These are phyloP conservation scores for Dryadomyces quercivorus DNA, from an alignment of 2,329 filamentous ascomycete genomes.

Conservation along the genomic window DNA sequence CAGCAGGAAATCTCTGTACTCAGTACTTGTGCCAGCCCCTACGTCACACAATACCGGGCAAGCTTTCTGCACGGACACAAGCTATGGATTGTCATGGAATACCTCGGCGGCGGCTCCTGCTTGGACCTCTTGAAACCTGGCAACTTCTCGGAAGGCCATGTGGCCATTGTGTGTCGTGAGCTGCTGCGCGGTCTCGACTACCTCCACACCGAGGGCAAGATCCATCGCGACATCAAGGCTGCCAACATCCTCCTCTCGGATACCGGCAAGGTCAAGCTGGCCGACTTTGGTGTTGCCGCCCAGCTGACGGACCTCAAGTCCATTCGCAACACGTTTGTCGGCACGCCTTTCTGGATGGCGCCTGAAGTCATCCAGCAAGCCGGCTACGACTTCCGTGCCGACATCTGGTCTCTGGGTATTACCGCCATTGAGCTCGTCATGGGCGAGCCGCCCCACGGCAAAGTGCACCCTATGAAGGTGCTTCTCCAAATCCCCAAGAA, in stretches of 20 bases:
- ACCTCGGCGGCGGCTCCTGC: constrained; percentile 86
- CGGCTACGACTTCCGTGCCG: constrained; percentile 73
- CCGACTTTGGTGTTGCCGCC: constrained; percentile 93
- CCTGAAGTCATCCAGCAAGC: constrained; percentile 88
- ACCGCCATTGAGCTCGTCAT: constrained; percentile 83
- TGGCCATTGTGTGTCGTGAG: constrained; percentile 89
- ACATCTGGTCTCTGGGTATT: constrained; percentile 88
- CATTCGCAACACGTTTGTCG: constrained; percentile 92
- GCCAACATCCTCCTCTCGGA: constrained; percentile 92
- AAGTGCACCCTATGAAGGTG: constrained; percentile 87
- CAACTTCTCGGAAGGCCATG: constrained; percentile 76
- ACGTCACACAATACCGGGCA: constrained; percentile 90
- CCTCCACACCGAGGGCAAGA: constrained; percentile 85
- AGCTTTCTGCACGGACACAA: constrained; percentile 95
- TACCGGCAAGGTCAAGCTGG: constrained; percentile 82
- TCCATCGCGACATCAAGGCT: constrained; percentile 93
- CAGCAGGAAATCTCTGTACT: constrained; percentile 94
- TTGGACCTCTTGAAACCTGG: constrained; percentile 88
- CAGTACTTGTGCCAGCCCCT: constrained; percentile 86
- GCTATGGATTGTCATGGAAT: constrained; percentile 99
- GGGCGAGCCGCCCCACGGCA: constrained; percentile 77
- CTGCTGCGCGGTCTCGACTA: constrained; percentile 85
- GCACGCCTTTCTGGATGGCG: constrained; percentile 96
- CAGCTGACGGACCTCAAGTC: constrained; percentile 97
- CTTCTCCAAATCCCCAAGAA: constrained; percentile 87